A percentile compares a stretch with the other conserved stretches of the same genome.
Evolutionary conservation across 164 flowering plant species (phyloP).

Genomic region (Vitis labrusca): DNA sequence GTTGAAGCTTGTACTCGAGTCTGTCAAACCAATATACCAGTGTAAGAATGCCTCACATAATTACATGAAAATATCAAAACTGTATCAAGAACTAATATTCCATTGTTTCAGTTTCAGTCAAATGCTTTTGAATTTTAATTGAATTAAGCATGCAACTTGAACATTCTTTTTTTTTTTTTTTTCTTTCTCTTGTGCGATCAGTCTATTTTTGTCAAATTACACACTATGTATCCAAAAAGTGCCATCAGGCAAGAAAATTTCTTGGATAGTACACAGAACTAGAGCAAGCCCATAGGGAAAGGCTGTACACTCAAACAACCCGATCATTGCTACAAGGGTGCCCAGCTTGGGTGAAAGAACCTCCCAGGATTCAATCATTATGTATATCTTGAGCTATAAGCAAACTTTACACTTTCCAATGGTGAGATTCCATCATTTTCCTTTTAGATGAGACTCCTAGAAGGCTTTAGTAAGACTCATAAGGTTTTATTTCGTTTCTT

Average conservation of each 20-base stretch:
- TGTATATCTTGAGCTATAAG: neutral
- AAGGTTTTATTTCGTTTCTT: too few relatives aligned
- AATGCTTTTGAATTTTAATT: too few relatives aligned
- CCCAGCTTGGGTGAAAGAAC: neutral
- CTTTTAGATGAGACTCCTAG: too few relatives aligned
- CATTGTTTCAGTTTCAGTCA: too few relatives aligned
- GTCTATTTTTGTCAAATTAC: too few relatives aligned
- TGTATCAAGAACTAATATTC: neutral
- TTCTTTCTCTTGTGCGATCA: neutral
- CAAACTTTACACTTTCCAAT: neutral
- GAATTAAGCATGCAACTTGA: too few relatives aligned
- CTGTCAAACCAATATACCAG: slow-evolving; percentile 33
- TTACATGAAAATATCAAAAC: neutral
- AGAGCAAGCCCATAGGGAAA: neutral
- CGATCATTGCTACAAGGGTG: too few relatives aligned
- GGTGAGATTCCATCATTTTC: too few relatives aligned
- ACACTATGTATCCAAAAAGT: too few relatives aligned
- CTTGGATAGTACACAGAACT: neutral
- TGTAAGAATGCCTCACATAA: slow-evolving; percentile 4
- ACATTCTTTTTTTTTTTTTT: neutral
- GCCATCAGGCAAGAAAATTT: neutral
- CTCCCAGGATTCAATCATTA: neutral
- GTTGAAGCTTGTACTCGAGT: slow-evolving; percentile 98
- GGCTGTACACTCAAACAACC: too few relatives aligned
- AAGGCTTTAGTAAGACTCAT: too few relatives aligned